Conservation (phyloP, 2,329 filamentous ascomycete species). For the Exophiala dermatitidis region DNA sequence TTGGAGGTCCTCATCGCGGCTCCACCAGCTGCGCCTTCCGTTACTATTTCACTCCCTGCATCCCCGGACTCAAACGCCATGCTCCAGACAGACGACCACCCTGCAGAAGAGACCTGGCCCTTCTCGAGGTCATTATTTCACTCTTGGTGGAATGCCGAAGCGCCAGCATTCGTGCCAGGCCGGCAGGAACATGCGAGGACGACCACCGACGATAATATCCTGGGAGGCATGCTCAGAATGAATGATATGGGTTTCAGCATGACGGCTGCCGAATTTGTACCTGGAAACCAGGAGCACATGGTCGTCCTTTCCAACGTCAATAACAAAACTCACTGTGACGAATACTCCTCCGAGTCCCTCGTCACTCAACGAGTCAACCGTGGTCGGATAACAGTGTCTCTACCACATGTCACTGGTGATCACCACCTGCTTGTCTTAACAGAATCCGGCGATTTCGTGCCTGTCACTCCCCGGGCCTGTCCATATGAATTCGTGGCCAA, state of each 20-base stretch:
- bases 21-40: background rate
- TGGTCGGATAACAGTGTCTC: too few species aligned
- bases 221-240: background rate
- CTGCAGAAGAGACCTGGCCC: too few species aligned
- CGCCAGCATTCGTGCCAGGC: background rate
- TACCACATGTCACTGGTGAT: too few species aligned
- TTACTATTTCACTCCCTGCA: background rate
- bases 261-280: conserved; percentile 3
- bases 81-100: background rate
- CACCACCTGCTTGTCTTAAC: too few species aligned
- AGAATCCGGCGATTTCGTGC: background rate
- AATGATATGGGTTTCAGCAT: background rate
- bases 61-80: background rate
- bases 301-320: too few species aligned
- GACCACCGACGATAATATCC: background rate
- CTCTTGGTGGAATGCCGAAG: background rate
- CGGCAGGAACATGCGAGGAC: background rate
- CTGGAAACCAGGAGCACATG: background rate
- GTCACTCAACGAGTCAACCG: background rate
- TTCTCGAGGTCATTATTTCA: background rate
- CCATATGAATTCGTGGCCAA: conserved; percentile 1
- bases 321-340: too few species aligned
- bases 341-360: background rate
- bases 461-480: background rate
- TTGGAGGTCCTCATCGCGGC: background rate